Conservation (phyloP, 176 grass and related monocot species). For the Carex cristatella region DNA sequence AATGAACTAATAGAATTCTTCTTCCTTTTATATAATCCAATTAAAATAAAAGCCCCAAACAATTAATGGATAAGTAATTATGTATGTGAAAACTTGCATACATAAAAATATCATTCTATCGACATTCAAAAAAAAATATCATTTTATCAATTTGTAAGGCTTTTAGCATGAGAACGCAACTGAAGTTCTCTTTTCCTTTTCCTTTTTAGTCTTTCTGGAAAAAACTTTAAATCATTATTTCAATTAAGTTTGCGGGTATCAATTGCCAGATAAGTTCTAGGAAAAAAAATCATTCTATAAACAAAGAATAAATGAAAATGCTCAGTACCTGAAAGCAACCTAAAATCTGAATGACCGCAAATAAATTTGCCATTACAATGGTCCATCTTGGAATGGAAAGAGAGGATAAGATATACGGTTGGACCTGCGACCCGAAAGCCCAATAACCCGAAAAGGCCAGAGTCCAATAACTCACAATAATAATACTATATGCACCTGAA, state of each 20-base stretch:
- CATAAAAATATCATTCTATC: background rate
- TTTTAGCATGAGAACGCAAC: too few relatives aligned
- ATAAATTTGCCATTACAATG: slow-evolving; percentile 71
- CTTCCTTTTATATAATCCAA: background rate
- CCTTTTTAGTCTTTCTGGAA: background rate
- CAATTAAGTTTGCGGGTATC: background rate
- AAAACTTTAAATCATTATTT: background rate
- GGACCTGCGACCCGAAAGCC: slow-evolving; percentile 64
- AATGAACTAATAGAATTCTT: background rate
- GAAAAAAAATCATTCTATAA: background rate
- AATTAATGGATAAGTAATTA: background rate
- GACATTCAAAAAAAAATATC: background rate
- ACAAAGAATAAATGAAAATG: background rate
- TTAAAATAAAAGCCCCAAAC: background rate
- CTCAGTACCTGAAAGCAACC: slow-evolving; percentile 75
- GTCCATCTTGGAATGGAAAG: slow-evolving; percentile 57
- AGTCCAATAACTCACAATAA: slow-evolving; percentile 63
- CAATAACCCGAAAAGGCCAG: slow-evolving; percentile 66
- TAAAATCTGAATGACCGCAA: slow-evolving; percentile 80
- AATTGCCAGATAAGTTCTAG: background rate
- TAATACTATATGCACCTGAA: slow-evolving; percentile 45
- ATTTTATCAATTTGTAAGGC: background rate
- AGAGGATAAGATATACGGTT: slow-evolving; percentile 71
- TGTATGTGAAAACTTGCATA: background rate
- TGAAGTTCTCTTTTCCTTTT: too few relatives aligned